Evolutionary conservation across 768 basidiomycete genomes (phyloP), one percentile per base, ranked within the genome.

Genomic region (Vishniacozyma victoriae): DNA sequence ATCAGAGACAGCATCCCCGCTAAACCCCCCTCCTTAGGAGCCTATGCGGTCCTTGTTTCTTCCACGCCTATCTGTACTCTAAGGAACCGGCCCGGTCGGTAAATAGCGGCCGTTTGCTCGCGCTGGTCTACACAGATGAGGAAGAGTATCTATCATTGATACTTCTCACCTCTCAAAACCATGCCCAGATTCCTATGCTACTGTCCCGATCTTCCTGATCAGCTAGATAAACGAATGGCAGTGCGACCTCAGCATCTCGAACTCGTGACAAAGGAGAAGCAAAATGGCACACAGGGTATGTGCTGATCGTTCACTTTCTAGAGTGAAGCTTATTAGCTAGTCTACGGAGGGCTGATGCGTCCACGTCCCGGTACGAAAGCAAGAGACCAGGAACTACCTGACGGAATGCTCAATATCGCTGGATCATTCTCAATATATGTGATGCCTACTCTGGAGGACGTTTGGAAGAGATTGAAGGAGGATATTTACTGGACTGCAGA

Each of bases 171-270:
- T 41, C 22, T 37, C 25, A 15, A 44, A 35, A 55, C 24, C 12
- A 70, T 70, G 68, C 68, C 68, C 24, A 50, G 56, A 36, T 70
- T 65, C 57, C 50, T 70, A n/a, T 48, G 52, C 13, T 62, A 62
- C 55, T 57, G 58, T 36, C 68, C 65, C 16, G 68, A 70, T 47
- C 57, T 64, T 46, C 65, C 65, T 15, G 50, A 65, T 42, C 40
- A 46, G 15, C 56, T 70, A 25, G 60, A 62, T 18, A 49, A 54
- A 41, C 46, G 68, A 16, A 41, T 65, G 25, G 44, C 46, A 15
- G 68, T 67, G 16, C 54, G 68, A 16, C 50, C 58, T 1, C 52
- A 59, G 18, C 68, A 70, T 40, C 48, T 67, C 18, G 58, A 55
- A 35, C 37, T 51, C 14, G 54, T 52, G n/a, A 47, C 48, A 22